Base-by-base conservation (phyloP, 2,329 filamentous ascomycete species). In the Cladosporium colombiae region DNA sequence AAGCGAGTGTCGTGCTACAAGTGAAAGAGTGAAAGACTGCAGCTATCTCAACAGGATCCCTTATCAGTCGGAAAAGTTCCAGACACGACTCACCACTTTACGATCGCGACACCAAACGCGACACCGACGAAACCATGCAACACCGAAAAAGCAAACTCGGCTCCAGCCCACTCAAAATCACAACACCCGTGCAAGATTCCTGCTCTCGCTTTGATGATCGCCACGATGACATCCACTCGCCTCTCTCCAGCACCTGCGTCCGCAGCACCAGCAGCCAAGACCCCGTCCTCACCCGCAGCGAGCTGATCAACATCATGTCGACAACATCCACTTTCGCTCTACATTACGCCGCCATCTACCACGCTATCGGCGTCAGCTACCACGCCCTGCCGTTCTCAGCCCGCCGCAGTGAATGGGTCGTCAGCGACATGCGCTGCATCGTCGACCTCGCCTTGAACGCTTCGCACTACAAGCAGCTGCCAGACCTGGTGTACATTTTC, bases 401-500 rank as follows among this genome's bases (percentile, higher is more conserved):
- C 0, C 63, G 55, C 29, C n/a, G 18, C 11, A 59, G 44, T 23
- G 6, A 27, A 5, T 60, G 56, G 55, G 33, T 65, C n/a, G 21
- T 58, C 13, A 18, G 21, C 14, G 63, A 18, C 49, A 29, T 65
- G 55, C 56, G 46, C 6, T 16, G 11, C 31, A 60, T n/a, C 16
- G 44, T 35, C 21, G 31, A 18, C 31, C n/a, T 40, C 29, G 63
- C 63, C 6, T n/a, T 65, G 27, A 60, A 35, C 5, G 21, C 44
- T 7, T 53, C 55, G n/a, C 3, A 14, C 44, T 35, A 44, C 27
- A 44, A 53, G 13, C 63, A 65, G 31, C 29, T 65, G 6, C 63
- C 63, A 5, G 63, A 65, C 13, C 21, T 65, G 23, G 55, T 65
- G n/a, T 25, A 52, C 40, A 40, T 65, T 11, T 60, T 65, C 55